Evolutionary conservation across 257 asterid genomes (phyloP).

Genomic region (Orobanche coerulescens): DNA sequence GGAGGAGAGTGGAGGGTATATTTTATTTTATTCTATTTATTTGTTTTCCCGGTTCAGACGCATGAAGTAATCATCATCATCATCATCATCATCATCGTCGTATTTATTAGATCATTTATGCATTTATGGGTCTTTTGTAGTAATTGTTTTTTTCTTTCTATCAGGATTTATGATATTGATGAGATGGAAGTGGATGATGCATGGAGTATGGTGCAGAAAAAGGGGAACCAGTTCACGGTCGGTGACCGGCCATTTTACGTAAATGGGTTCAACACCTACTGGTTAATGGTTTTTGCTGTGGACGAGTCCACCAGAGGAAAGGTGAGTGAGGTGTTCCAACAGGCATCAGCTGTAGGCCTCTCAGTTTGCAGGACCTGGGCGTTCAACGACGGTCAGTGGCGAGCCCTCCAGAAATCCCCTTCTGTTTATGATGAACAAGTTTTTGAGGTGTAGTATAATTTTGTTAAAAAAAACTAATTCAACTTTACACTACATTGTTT

Average conservation of each 20-base stretch:
- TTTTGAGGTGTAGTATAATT: constrained; percentile 55
- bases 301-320: constrained; percentile 71
- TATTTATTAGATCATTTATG: not conserved
- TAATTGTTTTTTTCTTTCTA: not conserved
- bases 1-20: constrained; percentile 9
- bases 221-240: constrained; percentile 58
- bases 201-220: constrained; percentile 65
- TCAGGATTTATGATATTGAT: constrained; percentile 7
- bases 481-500: too few species aligned
- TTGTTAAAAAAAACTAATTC: too few species aligned
- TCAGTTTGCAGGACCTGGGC: constrained; percentile 97
- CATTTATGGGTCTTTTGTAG: not conserved
- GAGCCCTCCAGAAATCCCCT: constrained; percentile 83
- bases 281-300: constrained; percentile 87
- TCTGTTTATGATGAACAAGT: constrained; percentile 62
- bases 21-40: too few species aligned
- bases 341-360: constrained; percentile 72
- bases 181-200: constrained; percentile 24
- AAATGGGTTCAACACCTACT: constrained; percentile 95
- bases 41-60: too few species aligned
- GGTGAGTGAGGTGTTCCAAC: constrained; percentile 64
- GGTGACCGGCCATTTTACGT: constrained; percentile 73
- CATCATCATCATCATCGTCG: too few species aligned
- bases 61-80: too few species aligned
- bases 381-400: constrained; percentile 92